A percentile compares a stretch with the other conserved stretches of the same genome.
phyloP scores from a whole-genome alignment of 179 eudicot genomes.

The Pouteria campechiana region DNA sequence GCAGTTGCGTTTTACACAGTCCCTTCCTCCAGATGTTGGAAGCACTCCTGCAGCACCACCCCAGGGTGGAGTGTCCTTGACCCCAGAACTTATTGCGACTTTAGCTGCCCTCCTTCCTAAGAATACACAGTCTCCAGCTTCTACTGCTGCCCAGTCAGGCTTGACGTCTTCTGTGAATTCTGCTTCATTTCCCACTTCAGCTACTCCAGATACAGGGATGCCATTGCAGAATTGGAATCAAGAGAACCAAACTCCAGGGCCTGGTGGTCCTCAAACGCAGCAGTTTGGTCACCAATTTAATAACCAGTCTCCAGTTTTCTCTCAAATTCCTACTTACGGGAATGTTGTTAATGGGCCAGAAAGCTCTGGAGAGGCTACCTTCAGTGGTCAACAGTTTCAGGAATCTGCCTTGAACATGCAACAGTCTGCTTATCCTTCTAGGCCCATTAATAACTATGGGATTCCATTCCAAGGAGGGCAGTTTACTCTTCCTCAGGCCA shows the following conservation, averaged over 20 bases:
- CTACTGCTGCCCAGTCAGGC: slow-evolving; percentile 25
- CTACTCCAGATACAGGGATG: slow-evolving; percentile 9
- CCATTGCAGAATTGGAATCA: slow-evolving; percentile 41
- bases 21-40: slow-evolving; percentile 22
- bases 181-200: slow-evolving; percentile 12
- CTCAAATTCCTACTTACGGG: slow-evolving; percentile 26
- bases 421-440: slow-evolving; percentile 32
- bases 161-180: slow-evolving; percentile 18
- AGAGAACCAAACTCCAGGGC: slow-evolving; percentile 31
- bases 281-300: slow-evolving; percentile 33
- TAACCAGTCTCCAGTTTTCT: slow-evolving; percentile 22
- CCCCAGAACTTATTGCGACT: slow-evolving; percentile 89
- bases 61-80: slow-evolving; percentile 46
- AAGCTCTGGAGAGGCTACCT: slow-evolving; percentile 13
- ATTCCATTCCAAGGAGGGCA: slow-evolving; percentile 32
- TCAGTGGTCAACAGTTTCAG: slow-evolving; percentile 28
- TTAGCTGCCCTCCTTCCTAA: slow-evolving; percentile 62
- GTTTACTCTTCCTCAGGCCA: slow-evolving; percentile 24
- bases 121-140: slow-evolving; percentile 26
- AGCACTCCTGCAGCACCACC: slow-evolving; percentile 24
- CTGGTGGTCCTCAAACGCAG: slow-evolving; percentile 26
- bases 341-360: slow-evolving; percentile 12
- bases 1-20: slow-evolving; percentile 9
- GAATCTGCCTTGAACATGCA: slow-evolving; percentile 29
- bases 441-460: slow-evolving; percentile 17